Percentiles rank a stretch among this genome's conserved stretches.
phyloP scores from a whole-genome alignment of 352 stramenopile species.

The Phytophthora colocasiae region DNA sequence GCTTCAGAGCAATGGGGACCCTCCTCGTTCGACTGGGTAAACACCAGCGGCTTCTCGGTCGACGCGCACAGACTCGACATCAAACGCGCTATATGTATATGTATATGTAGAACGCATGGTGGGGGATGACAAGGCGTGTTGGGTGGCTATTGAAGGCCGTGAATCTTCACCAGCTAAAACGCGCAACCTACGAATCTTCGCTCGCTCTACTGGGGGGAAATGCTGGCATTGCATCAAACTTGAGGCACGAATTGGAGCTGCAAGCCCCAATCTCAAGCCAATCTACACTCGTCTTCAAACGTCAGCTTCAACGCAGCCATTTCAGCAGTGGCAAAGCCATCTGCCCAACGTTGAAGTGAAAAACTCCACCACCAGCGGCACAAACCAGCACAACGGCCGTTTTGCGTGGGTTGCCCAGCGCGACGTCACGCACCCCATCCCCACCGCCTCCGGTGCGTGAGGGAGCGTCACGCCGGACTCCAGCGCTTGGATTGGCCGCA shows the following conservation, averaged over 20 bases:
- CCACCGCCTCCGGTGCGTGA: slow-evolving; percentile 21
- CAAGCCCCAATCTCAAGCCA: neutral
- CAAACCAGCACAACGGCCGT: too few relatives aligned
- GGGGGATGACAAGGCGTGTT: too few relatives aligned
- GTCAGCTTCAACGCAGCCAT: neutral
- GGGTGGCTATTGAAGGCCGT: too few relatives aligned
- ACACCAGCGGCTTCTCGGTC: neutral
- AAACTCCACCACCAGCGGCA: slow-evolving; percentile 30
- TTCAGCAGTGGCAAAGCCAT: slow-evolving; percentile 13
- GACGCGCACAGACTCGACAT: slow-evolving; percentile 13
- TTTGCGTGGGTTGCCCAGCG: neutral
- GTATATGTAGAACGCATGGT: too few relatives aligned
- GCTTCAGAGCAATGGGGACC: neutral
- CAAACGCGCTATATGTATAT: neutral
- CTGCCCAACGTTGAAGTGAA: slow-evolving; percentile 17
- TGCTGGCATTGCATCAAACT: neutral
- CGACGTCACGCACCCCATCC: slow-evolving; percentile 27
- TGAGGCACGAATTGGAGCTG: too few relatives aligned
- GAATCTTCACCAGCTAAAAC: slow-evolving; percentile 1
- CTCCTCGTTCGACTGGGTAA: neutral
- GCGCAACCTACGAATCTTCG: neutral
- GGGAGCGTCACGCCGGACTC: slow-evolving; percentile 27
- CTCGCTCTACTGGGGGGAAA: neutral
- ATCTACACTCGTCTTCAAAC: slow-evolving; percentile 6
- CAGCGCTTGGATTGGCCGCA: slow-evolving; percentile 8